A percentile compares a stretch with the other conserved stretches of the same genome.
phyloP scores from a whole-genome alignment of 768 basidiomycete species.

The Guyanaporus albipodus region DNA sequence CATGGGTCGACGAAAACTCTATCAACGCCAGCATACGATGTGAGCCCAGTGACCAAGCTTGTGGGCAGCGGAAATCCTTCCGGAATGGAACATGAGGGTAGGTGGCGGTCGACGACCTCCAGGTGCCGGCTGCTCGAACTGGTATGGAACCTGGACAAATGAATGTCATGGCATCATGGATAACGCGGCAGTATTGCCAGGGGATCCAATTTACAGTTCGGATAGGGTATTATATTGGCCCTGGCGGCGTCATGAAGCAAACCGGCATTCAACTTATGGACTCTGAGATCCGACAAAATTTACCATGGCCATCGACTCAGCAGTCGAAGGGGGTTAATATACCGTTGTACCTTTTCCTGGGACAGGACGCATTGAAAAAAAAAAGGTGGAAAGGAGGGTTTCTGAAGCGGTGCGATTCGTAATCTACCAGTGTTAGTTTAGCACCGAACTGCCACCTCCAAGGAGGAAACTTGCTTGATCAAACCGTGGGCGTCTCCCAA shows the following conservation, averaged over 20 bases:
- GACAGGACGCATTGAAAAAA: conserved; percentile 7
- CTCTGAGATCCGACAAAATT: conserved; percentile 11
- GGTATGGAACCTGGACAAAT: conserved; percentile 10
- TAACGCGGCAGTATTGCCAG: not conserved
- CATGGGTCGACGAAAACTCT: no score
- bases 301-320: not conserved
- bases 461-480: no score
- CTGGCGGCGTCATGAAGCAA: no score
- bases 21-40: no score
- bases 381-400: not conserved
- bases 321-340: conserved; percentile 3
- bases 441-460: no score
- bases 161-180: not conserved
- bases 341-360: conserved; percentile 10
- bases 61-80: no score
- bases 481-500: not conserved
- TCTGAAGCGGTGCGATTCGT: not conserved
- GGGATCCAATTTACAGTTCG: conserved; percentile 8
- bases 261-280: no score
- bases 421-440: no score
- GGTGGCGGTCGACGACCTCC: not conserved
- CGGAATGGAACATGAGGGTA: conserved; percentile 3
- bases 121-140: no score
- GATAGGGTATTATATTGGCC: no score
- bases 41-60: no score